These are phyloP conservation scores for Daldinia sp. DNA, from an alignment of 2,329 filamentous ascomycete species.

Conservation along the genomic window DNA sequence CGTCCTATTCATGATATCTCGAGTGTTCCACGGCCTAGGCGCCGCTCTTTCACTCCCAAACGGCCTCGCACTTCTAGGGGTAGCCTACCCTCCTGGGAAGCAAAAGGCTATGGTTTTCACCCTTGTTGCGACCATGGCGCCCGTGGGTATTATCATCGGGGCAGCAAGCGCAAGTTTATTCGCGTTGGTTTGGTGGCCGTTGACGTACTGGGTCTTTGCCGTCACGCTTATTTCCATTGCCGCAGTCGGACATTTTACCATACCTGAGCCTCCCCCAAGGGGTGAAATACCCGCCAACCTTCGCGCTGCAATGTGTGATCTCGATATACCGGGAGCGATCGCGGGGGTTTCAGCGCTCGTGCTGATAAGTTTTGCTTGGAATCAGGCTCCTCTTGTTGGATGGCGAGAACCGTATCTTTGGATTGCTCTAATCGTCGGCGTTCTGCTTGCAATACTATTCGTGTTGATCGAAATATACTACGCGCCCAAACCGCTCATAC, in stretches of 20 bases:
- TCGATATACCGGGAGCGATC: slow-evolving; percentile 53
- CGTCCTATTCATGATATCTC: slow-evolving; percentile 56
- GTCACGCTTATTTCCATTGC: slow-evolving; percentile 49
- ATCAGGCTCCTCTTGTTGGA: slow-evolving; percentile 67
- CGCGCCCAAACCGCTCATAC: slow-evolving; percentile 57
- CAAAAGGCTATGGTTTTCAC: slow-evolving; percentile 69
- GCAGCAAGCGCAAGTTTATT: slow-evolving; percentile 53
- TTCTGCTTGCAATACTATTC: slow-evolving; percentile 63
- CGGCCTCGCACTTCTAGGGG: slow-evolving; percentile 67
- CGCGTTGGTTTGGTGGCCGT: slow-evolving; percentile 57
- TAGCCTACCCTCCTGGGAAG: slow-evolving; percentile 62
- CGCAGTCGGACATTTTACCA: slow-evolving; percentile 44
- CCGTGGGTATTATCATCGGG: slow-evolving; percentile 55
- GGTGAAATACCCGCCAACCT: slow-evolving; percentile 26
- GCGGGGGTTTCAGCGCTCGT: slow-evolving; percentile 64
- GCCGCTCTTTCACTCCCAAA: slow-evolving; percentile 71
- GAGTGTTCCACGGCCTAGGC: slow-evolving; percentile 67
- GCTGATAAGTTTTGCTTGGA: slow-evolving; percentile 73
- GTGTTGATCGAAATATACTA: slow-evolving; percentile 61
- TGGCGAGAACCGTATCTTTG: slow-evolving; percentile 67
- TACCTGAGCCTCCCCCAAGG: slow-evolving; percentile 46
- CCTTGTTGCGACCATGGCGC: slow-evolving; percentile 57
- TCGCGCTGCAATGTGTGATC: slow-evolving; percentile 38
- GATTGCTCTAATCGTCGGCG: slow-evolving; percentile 63
- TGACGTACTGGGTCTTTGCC: slow-evolving; percentile 56